Evolutionary conservation across 2,329 filamentous ascomycete species (phyloP).

Genomic region (Microdochium nivale): DNA sequence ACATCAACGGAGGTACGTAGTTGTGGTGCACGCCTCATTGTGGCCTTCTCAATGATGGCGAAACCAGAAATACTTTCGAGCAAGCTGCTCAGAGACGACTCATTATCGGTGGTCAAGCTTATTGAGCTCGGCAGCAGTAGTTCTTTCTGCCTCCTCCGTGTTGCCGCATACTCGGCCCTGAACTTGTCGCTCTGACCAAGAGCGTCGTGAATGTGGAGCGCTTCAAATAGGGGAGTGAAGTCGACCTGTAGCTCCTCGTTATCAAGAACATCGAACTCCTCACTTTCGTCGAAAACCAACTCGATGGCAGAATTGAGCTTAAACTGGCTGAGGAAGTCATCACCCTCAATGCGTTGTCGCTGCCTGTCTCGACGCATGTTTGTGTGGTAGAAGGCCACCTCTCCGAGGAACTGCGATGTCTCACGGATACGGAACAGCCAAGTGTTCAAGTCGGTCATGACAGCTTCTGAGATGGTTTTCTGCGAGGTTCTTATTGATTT

Average conservation of each 20-base stretch:
- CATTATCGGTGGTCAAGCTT: constrained; percentile 72
- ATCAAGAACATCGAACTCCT: constrained; percentile 91
- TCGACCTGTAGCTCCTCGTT: constrained; percentile 94
- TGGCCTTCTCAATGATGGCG: constrained; percentile 91
- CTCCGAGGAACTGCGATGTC: constrained; percentile 89
- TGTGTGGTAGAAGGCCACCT: constrained; percentile 95
- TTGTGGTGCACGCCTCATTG: constrained; percentile 78
- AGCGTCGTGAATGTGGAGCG: constrained; percentile 91
- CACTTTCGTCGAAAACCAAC: constrained; percentile 85
- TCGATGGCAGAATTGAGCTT: constrained; percentile 94
- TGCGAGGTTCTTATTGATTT: constrained; percentile 90
- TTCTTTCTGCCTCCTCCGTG: constrained; percentile 84
- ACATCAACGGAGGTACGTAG: constrained; percentile 78
- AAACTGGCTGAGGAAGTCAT: constrained; percentile 70
- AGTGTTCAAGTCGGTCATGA: constrained; percentile 94
- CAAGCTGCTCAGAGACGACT: constrained; percentile 77
- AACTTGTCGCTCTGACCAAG: constrained; percentile 90
- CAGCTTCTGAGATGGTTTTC: constrained; percentile 86
- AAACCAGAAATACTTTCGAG: constrained; percentile 94
- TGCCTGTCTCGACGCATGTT: constrained; percentile 77
- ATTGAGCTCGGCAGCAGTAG: constrained; percentile 71
- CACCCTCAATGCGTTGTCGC: constrained; percentile 70
- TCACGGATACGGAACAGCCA: constrained; percentile 95
- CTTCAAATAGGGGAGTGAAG: constrained; percentile 90
- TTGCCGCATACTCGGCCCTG: constrained; percentile 82